These are phyloP conservation scores for Phalaenopsis aphrodite DNA, from an alignment of 106 monocot species.

Conservation along the genomic window DNA sequence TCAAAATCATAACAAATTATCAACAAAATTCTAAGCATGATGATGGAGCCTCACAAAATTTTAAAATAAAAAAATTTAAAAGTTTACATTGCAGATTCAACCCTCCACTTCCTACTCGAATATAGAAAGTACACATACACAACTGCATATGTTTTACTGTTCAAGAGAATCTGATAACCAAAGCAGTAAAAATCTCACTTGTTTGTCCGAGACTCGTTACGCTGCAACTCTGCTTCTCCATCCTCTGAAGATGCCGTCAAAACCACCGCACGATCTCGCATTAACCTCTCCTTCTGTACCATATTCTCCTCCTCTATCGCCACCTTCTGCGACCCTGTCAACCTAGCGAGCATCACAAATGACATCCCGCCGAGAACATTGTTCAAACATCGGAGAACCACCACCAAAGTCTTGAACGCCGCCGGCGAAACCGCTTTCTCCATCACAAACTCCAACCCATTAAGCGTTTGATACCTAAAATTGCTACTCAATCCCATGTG, in stretches of 20 bases:
- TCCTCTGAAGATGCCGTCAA: neutral
- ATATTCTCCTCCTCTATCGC: conserved; percentile 11
- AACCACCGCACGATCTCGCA: neutral
- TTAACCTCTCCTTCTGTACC: conserved; percentile 9
- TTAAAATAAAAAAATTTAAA: too few relatives aligned
- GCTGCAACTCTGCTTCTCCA: conserved; percentile 15
- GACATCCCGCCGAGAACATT: conserved; percentile 62
- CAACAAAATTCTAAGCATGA: neutral
- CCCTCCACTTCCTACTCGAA: too few relatives aligned
- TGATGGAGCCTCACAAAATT: too few relatives aligned
- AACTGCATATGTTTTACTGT: too few relatives aligned
- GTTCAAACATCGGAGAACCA: conserved; percentile 54
- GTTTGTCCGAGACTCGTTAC: neutral
- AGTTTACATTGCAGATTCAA: too few relatives aligned
- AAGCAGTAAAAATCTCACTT: conserved; percentile 9
- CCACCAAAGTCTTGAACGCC: conserved; percentile 45
- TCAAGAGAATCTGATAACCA: neutral
- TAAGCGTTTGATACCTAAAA: conserved; percentile 61
- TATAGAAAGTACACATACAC: too few relatives aligned
- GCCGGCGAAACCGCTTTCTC: conserved; percentile 33
- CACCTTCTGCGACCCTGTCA: conserved; percentile 63
- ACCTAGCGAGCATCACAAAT: conserved; percentile 49
- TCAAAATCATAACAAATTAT: neutral
- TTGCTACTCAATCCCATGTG: conserved; percentile 80
- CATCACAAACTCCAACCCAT: conserved; percentile 52